Evolutionary conservation across 345 rosid genomes (phyloP).

Genomic region (Eucalyptus pauciflora): DNA sequence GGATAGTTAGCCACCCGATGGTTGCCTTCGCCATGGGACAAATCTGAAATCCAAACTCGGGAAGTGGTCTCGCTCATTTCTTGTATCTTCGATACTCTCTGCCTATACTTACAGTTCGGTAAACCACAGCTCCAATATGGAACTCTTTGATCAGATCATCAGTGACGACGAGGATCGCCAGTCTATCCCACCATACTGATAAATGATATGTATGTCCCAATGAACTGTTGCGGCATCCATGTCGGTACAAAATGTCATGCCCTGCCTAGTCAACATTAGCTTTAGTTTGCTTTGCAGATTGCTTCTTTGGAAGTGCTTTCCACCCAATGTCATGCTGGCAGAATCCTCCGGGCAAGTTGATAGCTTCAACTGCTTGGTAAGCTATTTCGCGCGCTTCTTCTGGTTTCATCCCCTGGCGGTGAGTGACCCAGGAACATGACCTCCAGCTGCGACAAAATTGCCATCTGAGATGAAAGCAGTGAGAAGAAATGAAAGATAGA

Average conservation of each 20-base stretch:
- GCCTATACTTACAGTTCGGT: neutral
- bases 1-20: neutral
- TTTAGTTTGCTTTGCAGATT: constrained; percentile 7
- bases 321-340: constrained; percentile 67
- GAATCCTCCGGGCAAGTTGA: constrained; percentile 80
- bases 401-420: constrained; percentile 57
- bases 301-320: constrained; percentile 61
- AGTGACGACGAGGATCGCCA: neutral
- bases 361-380: constrained; percentile 46
- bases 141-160: neutral
- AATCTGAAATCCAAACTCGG: neutral
- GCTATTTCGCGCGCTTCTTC: constrained; percentile 62
- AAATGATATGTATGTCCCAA: neutral
- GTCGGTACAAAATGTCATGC: neutral
- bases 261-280: neutral
- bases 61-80: neutral
- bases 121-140: neutral
- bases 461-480: constrained; percentile 42
- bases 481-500: too few species aligned
- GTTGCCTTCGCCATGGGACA: neutral
- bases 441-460: constrained; percentile 51
- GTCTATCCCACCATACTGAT: neutral
- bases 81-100: neutral
- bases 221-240: neutral
- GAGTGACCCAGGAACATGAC: constrained; percentile 74